Base-by-base conservation (phyloP, 352 stramenopile species). In the Globisporangium canariense region DNA sequence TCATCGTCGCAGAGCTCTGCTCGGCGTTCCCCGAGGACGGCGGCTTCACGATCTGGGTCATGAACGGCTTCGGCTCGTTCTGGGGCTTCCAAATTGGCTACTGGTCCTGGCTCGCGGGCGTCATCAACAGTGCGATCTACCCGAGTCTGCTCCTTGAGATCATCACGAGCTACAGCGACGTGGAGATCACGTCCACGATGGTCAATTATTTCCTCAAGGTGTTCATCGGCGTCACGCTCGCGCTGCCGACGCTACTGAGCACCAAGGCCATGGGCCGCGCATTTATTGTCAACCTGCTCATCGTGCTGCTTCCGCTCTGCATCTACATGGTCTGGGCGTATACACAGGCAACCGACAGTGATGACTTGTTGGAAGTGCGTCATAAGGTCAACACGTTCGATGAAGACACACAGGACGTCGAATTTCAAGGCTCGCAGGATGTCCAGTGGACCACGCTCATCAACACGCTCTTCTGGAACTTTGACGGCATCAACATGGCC, bases 381-480 rank as follows among this genome's bases (percentile, higher is more conserved):
- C 68, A 85, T 47, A 14, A 64, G 10, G 53, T 63, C 43, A 67
- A 66, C 41, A 66, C 45, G 18, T 60, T 70, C 52, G 32, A 74
- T 30, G 41, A 51, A 10, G 51, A 38, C 2, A 64, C 51, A 0
- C 18, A 13, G 18, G 68, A 71, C 40, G 66, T 71, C 22, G 54
- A 65, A 5, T 22, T 56, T 8, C 41, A 56, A 3, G 72, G 72
- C 14, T 38, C 51, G 14, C 43, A 68, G 10, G 56, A 62, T 18
- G 74, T 80, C 50, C 34, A 93, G 14, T 96, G 86, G 86, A 65
- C 77, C 34, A 72, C 71, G 16, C 91, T 90, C 43, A 58, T 98
- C 8, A 98, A 97, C 64, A 95, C 95, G 57, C 70, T 98, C 28
- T 98, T 97, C 71, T 98, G 90, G 89, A 97, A 97, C 71, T 85